These are phyloP conservation scores for Sarcodon sp. DNA, from an alignment of 768 basidiomycete genomes.

Conservation along the genomic window DNA sequence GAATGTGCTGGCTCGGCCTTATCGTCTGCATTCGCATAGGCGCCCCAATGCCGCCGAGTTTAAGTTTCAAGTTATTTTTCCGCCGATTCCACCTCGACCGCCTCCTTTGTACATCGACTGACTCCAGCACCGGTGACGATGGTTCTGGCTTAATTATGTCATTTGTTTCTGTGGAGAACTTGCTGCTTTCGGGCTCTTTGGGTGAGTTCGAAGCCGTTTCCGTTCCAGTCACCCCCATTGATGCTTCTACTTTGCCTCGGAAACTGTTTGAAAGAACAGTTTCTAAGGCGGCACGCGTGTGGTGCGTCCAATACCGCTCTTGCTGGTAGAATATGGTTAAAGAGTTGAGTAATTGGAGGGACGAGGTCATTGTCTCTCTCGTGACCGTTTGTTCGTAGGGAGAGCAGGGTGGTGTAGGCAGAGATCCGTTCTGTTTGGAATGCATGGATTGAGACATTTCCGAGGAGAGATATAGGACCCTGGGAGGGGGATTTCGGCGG, in stretches of 20 bases:
- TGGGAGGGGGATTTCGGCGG: constrained; percentile 7
- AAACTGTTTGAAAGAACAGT: constrained; percentile 20
- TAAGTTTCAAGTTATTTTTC: constrained; percentile 46
- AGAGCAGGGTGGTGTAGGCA: constrained; percentile 19
- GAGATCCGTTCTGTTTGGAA: constrained; percentile 9
- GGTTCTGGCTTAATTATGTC: constrained; percentile 6
- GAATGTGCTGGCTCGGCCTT: constrained; percentile 37
- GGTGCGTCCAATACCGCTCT: constrained; percentile 61
- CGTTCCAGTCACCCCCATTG: constrained; percentile 14
- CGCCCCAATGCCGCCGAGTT: constrained; percentile 27
- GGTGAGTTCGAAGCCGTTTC: constrained; percentile 9
- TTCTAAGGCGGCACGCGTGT: constrained; percentile 49
- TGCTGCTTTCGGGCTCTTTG: constrained; percentile 8
- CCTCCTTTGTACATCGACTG: background rate
- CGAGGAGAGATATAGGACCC: constrained; percentile 12
- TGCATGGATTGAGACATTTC: background rate
- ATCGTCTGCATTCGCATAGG: constrained; percentile 15
- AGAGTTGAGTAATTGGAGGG: constrained; percentile 48
- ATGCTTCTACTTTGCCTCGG: constrained; percentile 29
- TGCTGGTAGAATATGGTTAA: constrained; percentile 58
- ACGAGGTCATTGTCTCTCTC: constrained; percentile 14
- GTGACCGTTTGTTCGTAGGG: constrained; percentile 10
- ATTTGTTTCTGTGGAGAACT: constrained; percentile 10
- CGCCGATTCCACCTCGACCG: constrained; percentile 39
- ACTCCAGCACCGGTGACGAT: constrained; percentile 5